Evolutionary conservation across 768 basidiomycete species (phyloP).

Genomic region (Pleurotus tuoliensis): DNA sequence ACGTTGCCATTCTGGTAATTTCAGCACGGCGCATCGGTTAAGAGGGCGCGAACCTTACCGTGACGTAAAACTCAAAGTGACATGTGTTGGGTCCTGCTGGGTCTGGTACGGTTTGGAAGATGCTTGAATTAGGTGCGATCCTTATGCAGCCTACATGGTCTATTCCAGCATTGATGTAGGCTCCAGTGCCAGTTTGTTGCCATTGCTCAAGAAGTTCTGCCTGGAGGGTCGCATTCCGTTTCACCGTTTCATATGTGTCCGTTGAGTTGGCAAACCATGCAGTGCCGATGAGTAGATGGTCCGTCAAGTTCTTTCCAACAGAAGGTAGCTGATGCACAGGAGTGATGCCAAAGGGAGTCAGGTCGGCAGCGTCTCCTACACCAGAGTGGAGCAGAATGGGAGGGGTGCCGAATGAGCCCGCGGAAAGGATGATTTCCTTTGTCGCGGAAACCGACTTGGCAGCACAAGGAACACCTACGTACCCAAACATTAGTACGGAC

Average conservation of each 20-base stretch:
- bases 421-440: conserved; percentile 36
- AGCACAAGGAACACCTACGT: neutral
- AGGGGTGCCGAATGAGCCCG: conserved; percentile 29
- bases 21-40: neutral
- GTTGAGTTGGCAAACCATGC: conserved; percentile 21
- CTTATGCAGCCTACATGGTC: conserved; percentile 18
- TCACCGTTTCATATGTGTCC: conserved; percentile 22
- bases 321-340: conserved; percentile 28
- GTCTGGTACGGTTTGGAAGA: conserved; percentile 16
- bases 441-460: conserved; percentile 15
- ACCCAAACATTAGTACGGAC: neutral
- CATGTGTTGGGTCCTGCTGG: conserved; percentile 18
- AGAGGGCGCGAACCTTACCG: conserved; percentile 10
- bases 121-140: conserved; percentile 11
- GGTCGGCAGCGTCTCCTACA: conserved; percentile 25
- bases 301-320: conserved; percentile 31
- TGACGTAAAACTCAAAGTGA: conserved; percentile 18
- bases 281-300: conserved; percentile 20
- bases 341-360: conserved; percentile 26
- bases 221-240: conserved; percentile 18
- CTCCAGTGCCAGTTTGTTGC: conserved; percentile 18
- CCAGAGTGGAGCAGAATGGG: conserved; percentile 33
- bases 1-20: conserved; percentile 1
- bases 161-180: conserved; percentile 13
- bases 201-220: conserved; percentile 23